Evolutionary conservation across 306 rosid genomes (phyloP).

Genomic region (Lithocarpus polystachyus): DNA sequence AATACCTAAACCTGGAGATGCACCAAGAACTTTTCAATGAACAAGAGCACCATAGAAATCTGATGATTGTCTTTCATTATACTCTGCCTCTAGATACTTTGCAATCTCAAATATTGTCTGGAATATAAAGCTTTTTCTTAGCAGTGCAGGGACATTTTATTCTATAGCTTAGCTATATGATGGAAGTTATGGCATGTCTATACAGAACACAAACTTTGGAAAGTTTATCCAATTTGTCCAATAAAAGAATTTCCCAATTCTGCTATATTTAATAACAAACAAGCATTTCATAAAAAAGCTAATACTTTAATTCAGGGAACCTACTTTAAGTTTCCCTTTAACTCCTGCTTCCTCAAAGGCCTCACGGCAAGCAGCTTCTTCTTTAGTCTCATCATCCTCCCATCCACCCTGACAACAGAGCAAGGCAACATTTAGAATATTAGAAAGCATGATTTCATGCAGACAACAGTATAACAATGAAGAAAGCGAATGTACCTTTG

Average conservation of each 20-base stretch:
- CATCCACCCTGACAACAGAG: constrained; percentile 71
- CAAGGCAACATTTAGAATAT: constrained; percentile 13
- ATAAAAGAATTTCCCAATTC: background rate
- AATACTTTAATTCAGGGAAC: constrained; percentile 31
- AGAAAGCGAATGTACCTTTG: constrained; percentile 57
- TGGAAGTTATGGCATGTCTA: background rate
- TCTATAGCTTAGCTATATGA: background rate
- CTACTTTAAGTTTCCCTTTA: constrained; percentile 65
- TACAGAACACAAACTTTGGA: background rate
- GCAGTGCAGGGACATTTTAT: background rate
- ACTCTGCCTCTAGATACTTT: background rate
- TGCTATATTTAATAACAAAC: background rate
- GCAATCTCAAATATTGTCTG: background rate
- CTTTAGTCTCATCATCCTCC: constrained; percentile 84
- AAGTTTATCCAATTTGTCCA: background rate
- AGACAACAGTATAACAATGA: constrained; percentile 1
- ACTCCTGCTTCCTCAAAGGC: constrained; percentile 93
- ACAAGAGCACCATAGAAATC: background rate
- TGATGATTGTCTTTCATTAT: background rate
- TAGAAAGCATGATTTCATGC: background rate
- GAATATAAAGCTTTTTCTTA: background rate
- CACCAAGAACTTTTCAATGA: too few relatives aligned
- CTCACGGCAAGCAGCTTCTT: constrained; percentile 86
- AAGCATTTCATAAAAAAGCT: background rate
- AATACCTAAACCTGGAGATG: too few relatives aligned